phyloP scores from a whole-genome alignment of 257 asterid genomes.

The Ilex aquifolium region DNA sequence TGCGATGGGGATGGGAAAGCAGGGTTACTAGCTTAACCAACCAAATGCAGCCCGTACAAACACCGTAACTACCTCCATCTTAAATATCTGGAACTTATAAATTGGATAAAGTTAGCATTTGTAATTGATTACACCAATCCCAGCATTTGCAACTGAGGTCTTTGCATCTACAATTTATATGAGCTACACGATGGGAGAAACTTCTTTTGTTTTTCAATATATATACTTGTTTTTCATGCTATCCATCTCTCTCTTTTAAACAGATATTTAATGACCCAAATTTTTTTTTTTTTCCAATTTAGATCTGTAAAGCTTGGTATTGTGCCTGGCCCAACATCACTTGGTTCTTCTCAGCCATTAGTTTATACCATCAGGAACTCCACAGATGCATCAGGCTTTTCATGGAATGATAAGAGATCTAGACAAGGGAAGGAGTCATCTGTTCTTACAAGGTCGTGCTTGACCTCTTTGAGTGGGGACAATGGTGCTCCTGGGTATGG shows the following conservation, averaged over 20 bases:
- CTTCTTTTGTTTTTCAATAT: not conserved
- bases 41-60: no score
- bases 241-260: not conserved
- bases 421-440: conserved; percentile 65
- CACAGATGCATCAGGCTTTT: conserved; percentile 53
- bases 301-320: conserved; percentile 87
- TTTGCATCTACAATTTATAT: not conserved
- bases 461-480: conserved; percentile 60
- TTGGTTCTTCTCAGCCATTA: conserved; percentile 33
- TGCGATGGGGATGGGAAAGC: no score
- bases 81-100: no score
- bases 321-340: conserved; percentile 43
- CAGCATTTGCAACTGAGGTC: not conserved
- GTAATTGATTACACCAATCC: no score
- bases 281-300: conserved; percentile 3
- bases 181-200: not conserved
- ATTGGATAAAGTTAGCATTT: no score
- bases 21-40: no score
- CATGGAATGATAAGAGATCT: conserved; percentile 64
- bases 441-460: conserved; percentile 67
- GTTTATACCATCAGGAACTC: conserved; percentile 53
- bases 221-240: not conserved
- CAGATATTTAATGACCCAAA: not conserved
- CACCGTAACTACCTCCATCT: no score
- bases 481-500: conserved; percentile 71